Conservation (phyloP, 2,329 filamentous ascomycete genomes). For the Diaporthe caulivora region DNA sequence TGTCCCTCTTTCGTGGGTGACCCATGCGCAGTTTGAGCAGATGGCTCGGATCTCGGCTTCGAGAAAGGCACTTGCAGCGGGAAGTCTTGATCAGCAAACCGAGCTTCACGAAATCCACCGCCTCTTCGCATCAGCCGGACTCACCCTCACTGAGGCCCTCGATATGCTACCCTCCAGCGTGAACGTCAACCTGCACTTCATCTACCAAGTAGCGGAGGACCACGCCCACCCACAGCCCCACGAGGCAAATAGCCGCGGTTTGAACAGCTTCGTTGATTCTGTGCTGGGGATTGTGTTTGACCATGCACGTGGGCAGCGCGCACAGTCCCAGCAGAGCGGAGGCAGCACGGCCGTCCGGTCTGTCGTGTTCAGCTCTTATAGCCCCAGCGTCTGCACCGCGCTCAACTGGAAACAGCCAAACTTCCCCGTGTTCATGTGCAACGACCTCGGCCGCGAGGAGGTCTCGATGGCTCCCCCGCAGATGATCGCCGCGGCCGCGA, state of each 20-base stretch:
- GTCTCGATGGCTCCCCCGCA: slow-evolving; percentile 52
- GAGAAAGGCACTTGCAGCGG: slow-evolving; percentile 57
- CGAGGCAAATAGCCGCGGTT: slow-evolving; percentile 76
- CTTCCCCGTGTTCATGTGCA: slow-evolving; percentile 95
- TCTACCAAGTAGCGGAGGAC: slow-evolving; percentile 88
- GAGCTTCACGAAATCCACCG: slow-evolving; percentile 70
- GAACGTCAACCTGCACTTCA: slow-evolving; percentile 90
- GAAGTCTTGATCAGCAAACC: slow-evolving; percentile 61
- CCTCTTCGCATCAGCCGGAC: slow-evolving; percentile 79
- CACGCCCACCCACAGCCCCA: slow-evolving; percentile 58
- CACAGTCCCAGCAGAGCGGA: slow-evolving; percentile 69
- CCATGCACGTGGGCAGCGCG: slow-evolving; percentile 79
- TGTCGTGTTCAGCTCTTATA: slow-evolving; percentile 95
- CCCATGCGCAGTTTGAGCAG: slow-evolving; percentile 76
- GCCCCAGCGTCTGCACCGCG: slow-evolving; percentile 88
- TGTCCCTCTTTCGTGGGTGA: slow-evolving; percentile 84
- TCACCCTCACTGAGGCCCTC: slow-evolving; percentile 84
- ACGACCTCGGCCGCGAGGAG: slow-evolving; percentile 81
- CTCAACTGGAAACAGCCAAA: slow-evolving; percentile 99
- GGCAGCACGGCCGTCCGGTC: slow-evolving; percentile 73
- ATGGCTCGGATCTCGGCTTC: slow-evolving; percentile 60
- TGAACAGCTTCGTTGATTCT: slow-evolving; percentile 88
- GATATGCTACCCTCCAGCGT: slow-evolving; percentile 80
- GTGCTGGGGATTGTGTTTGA: slow-evolving; percentile 91
- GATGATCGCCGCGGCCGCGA: slow-evolving; percentile 60